Evolutionary conservation across 257 asterid species (phyloP).

Genomic region (Rehmannia glutinosa): DNA sequence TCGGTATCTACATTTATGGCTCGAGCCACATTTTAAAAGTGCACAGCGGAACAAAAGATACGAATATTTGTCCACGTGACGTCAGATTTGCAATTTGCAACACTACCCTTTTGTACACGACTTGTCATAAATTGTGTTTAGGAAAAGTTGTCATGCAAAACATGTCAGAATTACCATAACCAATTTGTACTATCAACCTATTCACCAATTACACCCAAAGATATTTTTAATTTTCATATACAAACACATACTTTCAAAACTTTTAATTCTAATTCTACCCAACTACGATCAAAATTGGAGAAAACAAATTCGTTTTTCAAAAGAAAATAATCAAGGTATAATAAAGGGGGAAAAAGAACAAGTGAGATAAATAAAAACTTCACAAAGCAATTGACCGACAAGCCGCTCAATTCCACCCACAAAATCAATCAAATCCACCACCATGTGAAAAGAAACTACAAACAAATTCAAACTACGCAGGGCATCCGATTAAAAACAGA

Average conservation of each 20-base stretch:
- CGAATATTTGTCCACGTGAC: not conserved
- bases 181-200: not conserved
- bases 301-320: not conserved
- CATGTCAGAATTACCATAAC: not conserved
- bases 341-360: not conserved
- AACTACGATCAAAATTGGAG: not conserved
- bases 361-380: not conserved
- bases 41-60: not conserved
- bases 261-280: not conserved
- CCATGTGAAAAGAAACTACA: not conserved
- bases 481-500: not conserved
- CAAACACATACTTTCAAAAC: not conserved
- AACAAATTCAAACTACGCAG: not conserved
- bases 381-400: not conserved
- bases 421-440: conserved; percentile 18
- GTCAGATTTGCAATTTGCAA: not conserved
- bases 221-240: not conserved
- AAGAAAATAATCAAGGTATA: no score
- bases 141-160: not conserved
- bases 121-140: not conserved
- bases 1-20: not conserved
- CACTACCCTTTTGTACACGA: not conserved
- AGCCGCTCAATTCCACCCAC: conserved; percentile 12
- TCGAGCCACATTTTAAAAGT: not conserved
- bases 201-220: not conserved